A percentile compares a stretch with the other conserved stretches of the same genome.
Conservation (phyloP, 2,329 filamentous ascomycete species). For the Didymella pinodella region DNA sequence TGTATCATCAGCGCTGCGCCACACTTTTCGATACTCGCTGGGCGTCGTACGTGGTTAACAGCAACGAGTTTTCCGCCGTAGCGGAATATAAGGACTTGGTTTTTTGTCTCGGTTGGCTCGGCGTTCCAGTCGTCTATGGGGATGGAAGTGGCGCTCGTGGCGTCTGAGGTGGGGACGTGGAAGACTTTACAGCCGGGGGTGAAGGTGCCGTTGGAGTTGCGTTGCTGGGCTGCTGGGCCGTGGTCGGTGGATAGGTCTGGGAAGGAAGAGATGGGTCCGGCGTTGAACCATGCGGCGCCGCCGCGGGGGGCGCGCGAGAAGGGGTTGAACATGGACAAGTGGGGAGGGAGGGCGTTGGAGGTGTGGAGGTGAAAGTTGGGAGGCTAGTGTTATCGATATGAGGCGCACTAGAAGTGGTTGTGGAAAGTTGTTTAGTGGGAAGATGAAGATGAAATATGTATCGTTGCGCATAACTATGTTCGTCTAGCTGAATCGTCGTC, state of each 20-base stretch:
- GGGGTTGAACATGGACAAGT: conserved; percentile 25
- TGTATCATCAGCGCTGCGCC: too few relatives aligned
- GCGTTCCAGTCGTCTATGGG: conserved; percentile 42
- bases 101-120: conserved; percentile 42
- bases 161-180: conserved; percentile 35
- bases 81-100: conserved; percentile 72
- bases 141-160: conserved; percentile 25
- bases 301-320: conserved; percentile 33
- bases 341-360: not conserved
- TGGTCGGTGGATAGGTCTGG: conserved; percentile 27
- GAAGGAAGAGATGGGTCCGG: conserved; percentile 30
- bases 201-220: conserved; percentile 24
- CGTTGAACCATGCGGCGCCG: conserved; percentile 36
- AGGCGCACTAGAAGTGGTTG: conserved; percentile 5
- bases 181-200: conserved; percentile 36
- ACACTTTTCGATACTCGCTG: too few relatives aligned
- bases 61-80: conserved; percentile 72
- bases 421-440: not conserved
- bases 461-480: conserved; percentile 7
- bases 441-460: conserved; percentile 1
- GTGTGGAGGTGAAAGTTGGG: not conserved
- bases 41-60: conserved; percentile 65
- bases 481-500: conserved; percentile 3
- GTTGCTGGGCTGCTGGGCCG: conserved; percentile 28
- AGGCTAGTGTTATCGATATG: conserved; percentile 16